phyloP scores from a whole-genome alignment of 2,329 filamentous ascomycete genomes.

The Colletotrichum gloeosporioides region DNA sequence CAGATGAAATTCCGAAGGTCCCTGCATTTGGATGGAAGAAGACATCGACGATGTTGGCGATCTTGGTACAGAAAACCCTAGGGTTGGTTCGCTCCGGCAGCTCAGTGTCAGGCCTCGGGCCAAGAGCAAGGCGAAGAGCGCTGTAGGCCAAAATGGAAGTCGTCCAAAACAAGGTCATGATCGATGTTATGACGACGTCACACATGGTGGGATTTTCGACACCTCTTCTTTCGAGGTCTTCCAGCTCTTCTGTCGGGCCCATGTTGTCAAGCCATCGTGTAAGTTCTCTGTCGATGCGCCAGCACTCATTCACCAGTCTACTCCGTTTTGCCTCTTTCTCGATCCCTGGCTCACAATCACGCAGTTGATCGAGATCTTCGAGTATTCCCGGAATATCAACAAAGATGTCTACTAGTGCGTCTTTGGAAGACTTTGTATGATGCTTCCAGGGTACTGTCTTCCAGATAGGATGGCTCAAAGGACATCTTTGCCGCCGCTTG shows the following conservation, averaged over 20 bases:
- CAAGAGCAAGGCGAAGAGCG: conserved; percentile 13
- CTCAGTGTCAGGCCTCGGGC: neutral
- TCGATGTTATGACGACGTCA: conserved; percentile 12
- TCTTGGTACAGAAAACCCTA: conserved; percentile 15
- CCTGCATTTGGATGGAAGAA: conserved; percentile 21
- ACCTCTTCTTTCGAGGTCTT: neutral
- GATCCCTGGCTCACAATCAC: neutral
- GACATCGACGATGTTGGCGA: conserved; percentile 18
- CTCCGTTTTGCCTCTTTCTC: neutral
- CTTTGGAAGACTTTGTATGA: conserved; percentile 31
- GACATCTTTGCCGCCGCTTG: conserved; percentile 25
- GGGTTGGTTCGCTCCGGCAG: conserved; percentile 13
- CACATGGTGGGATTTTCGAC: conserved; percentile 3
- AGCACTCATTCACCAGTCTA: conserved; percentile 11
- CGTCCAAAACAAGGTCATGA: conserved; percentile 18
- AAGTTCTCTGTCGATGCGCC: conserved; percentile 16
- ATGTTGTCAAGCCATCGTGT: conserved; percentile 9
- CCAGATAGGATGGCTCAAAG: conserved; percentile 34
- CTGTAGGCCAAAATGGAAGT: conserved; percentile 16
- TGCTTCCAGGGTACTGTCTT: conserved; percentile 35
- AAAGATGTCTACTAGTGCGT: conserved; percentile 34
- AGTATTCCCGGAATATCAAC: conserved; percentile 32
- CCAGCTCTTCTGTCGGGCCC: neutral
- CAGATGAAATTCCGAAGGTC: conserved; percentile 8
- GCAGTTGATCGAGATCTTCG: conserved; percentile 30